These are phyloP conservation scores for Setomelanomma holmii DNA, from an alignment of 2,329 filamentous ascomycete genomes.

Conservation along the genomic window DNA sequence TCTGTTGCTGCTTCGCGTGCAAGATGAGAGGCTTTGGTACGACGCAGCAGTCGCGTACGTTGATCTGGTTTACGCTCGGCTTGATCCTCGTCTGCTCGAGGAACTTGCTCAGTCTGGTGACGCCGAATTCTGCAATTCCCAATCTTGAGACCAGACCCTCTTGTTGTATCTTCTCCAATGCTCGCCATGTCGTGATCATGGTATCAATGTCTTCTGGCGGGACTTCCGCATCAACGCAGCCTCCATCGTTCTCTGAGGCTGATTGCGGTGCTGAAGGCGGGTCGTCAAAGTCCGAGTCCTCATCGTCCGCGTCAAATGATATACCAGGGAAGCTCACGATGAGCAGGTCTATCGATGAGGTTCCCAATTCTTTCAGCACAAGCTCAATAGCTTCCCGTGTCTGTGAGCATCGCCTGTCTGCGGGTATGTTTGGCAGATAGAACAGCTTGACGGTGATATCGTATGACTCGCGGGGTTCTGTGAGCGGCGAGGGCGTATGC, in stretches of 20 bases:
- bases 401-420: conserved; percentile 70
- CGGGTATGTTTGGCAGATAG: conserved; percentile 77
- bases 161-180: conserved; percentile 75
- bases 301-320: conserved; percentile 90
- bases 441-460: conserved; percentile 97
- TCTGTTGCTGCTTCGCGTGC: conserved; percentile 81
- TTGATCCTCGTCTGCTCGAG: conserved; percentile 72
- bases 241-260: conserved; percentile 54
- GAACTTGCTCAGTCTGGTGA: conserved; percentile 79
- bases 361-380: conserved; percentile 79
- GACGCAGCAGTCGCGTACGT: conserved; percentile 92
- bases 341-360: conserved; percentile 80
- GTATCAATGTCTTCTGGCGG: conserved; percentile 63
- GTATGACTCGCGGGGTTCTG: conserved; percentile 84
- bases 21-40: conserved; percentile 86
- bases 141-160: conserved; percentile 76
- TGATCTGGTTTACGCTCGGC: conserved; percentile 93
- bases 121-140: conserved; percentile 91
- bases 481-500: conserved; percentile 72
- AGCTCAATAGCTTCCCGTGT: conserved; percentile 79
- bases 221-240: conserved; percentile 31
- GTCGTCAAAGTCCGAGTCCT: conserved; percentile 72
- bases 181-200: conserved; percentile 71
- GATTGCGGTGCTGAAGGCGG: conserved; percentile 28
- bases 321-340: conserved; percentile 94